Conservation (phyloP, 257 asterid genomes). For the Jacaranda copaia region DNA sequence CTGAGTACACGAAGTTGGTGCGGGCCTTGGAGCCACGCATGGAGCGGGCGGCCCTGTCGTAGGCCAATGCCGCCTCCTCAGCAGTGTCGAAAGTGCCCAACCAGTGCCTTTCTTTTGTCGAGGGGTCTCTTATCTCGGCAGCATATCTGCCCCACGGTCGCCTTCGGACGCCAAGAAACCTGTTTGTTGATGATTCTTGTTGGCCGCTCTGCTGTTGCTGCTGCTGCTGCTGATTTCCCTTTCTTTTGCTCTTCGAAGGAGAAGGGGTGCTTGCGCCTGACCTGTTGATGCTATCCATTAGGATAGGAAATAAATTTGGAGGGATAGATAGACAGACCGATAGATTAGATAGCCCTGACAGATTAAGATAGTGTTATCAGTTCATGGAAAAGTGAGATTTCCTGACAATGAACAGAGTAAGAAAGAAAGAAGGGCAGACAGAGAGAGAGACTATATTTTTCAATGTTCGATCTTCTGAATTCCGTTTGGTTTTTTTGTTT, state of each 20-base stretch:
- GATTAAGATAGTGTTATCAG: conserved; percentile 34
- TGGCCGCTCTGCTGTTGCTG: conserved; percentile 21
- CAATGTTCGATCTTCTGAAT: not conserved
- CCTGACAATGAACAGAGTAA: conserved; percentile 44
- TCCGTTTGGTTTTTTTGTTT: conserved; percentile 17
- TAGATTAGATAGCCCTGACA: conserved; percentile 38
- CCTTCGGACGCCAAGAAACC: conserved; percentile 79
- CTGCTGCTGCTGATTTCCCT: conserved; percentile 16
- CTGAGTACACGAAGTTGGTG: conserved; percentile 89
- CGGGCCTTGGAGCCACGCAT: conserved; percentile 77
- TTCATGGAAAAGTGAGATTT: conserved; percentile 43
- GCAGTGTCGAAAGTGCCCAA: conserved; percentile 92
- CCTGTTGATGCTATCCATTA: conserved; percentile 42
- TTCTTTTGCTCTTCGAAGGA: conserved; percentile 59
- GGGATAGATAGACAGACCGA: not conserved
- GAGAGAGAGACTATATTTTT: not conserved
- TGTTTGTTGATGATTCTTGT: conserved; percentile 40
- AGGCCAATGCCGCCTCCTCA: conserved; percentile 89
- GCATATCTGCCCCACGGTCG: conserved; percentile 96
- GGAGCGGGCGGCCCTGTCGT: conserved; percentile 87
- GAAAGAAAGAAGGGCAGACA: conserved; percentile 25
- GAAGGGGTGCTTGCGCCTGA: conserved; percentile 44
- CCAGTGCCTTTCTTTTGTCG: conserved; percentile 90
- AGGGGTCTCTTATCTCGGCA: conserved; percentile 85
- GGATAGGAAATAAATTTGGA: not conserved